phyloP scores from a whole-genome alignment of 495 filamentous ascomycete species.

The Podospora pseudoanserina region DNA sequence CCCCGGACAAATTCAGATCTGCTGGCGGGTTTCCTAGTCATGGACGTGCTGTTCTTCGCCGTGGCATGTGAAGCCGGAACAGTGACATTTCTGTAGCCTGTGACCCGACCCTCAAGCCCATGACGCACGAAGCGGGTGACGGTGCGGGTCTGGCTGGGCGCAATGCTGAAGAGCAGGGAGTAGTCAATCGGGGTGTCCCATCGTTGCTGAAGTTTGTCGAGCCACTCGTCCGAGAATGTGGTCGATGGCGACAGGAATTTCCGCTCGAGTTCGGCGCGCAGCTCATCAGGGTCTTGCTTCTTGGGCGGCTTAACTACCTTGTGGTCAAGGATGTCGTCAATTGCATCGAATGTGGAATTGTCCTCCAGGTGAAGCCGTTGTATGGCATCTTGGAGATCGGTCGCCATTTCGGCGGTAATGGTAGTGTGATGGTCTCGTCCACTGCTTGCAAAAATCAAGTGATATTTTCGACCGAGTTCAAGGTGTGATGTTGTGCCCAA shows the following conservation, averaged over 20 bases:
- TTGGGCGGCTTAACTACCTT: constrained; percentile 55
- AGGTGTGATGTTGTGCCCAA: constrained; percentile 1
- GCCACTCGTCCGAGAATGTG: constrained; percentile 74
- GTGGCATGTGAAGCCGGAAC: constrained; percentile 85
- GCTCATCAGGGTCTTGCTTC: constrained; percentile 51
- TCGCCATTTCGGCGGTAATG: constrained; percentile 33
- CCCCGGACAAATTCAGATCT: constrained; percentile 93
- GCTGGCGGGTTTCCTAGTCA: constrained; percentile 80
- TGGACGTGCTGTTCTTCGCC: constrained; percentile 93
- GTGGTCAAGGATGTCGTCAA: constrained; percentile 57
- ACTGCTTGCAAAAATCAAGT: not conserved
- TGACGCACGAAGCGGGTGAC: constrained; percentile 89
- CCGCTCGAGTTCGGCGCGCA: constrained; percentile 66
- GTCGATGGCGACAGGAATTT: constrained; percentile 76
- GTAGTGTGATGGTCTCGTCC: not conserved
- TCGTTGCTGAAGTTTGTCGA: constrained; percentile 83
- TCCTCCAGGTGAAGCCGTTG: constrained; percentile 37
- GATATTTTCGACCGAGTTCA: not conserved
- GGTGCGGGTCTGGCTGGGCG: constrained; percentile 87
- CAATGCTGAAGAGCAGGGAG: constrained; percentile 75
- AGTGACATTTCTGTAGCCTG: constrained; percentile 91
- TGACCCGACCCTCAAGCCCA: constrained; percentile 88
- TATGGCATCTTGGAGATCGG: constrained; percentile 39
- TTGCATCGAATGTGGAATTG: constrained; percentile 31
- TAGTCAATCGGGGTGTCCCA: constrained; percentile 80